Conservation (phyloP, 2,329 filamentous ascomycete species). For the Helotiales sp. region DNA sequence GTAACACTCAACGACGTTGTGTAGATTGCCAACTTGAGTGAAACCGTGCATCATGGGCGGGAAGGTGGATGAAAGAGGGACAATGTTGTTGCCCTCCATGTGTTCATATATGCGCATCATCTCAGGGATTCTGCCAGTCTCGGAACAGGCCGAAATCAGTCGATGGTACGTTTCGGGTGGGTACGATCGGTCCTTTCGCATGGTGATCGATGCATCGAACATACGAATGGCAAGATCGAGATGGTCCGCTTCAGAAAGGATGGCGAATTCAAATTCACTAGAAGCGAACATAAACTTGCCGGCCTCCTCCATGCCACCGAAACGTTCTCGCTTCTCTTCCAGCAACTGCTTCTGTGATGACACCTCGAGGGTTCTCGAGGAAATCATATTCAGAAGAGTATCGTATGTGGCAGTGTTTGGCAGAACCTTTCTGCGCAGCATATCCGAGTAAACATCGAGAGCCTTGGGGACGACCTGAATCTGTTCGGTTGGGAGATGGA, state of each 20-base stretch:
- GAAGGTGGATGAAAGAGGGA: constrained; percentile 79
- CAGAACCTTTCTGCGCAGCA: constrained; percentile 81
- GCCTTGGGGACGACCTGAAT: constrained; percentile 87
- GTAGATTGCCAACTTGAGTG: constrained; percentile 75
- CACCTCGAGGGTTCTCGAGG: constrained; percentile 78
- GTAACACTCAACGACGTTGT: constrained; percentile 90
- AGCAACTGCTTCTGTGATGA: constrained; percentile 69
- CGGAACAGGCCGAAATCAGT: constrained; percentile 84
- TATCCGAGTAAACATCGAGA: constrained; percentile 92
- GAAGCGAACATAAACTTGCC: constrained; percentile 88
- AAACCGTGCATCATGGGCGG: constrained; percentile 95
- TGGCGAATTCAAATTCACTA: constrained; percentile 81
- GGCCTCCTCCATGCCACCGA: constrained; percentile 79
- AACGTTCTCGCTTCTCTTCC: constrained; percentile 80
- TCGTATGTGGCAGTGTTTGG: constrained; percentile 87
- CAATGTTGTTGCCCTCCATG: constrained; percentile 77
- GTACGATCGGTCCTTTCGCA: constrained; percentile 59
- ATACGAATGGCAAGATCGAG: constrained; percentile 82
- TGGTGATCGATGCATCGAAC: constrained; percentile 73
- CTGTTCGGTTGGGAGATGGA: constrained; percentile 75
- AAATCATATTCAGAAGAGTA: constrained; percentile 80
- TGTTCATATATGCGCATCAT: constrained; percentile 92
- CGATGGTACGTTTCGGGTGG: constrained; percentile 81
- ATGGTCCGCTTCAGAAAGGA: constrained; percentile 84
- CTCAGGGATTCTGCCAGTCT: constrained; percentile 75